Percentiles rank a stretch among this genome's conserved stretches.
phyloP scores from a whole-genome alignment of 371 early-diverging fungal genomes.

The Smittium culicis region DNA sequence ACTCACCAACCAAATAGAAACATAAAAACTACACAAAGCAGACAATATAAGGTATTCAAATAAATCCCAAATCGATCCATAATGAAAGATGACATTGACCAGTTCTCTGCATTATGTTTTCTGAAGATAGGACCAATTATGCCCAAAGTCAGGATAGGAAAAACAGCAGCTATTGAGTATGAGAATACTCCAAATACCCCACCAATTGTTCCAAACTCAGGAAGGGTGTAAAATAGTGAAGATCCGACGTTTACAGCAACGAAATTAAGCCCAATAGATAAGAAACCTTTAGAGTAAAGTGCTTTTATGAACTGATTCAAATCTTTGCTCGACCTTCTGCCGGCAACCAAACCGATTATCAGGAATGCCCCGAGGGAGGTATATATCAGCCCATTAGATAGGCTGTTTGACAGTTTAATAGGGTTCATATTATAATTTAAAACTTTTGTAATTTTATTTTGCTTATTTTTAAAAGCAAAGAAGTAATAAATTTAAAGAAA shows the following conservation, averaged over 20 bases:
- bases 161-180: constrained; percentile 32
- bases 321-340: constrained; percentile 29
- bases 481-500: no score
- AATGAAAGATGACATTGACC: constrained; percentile 36
- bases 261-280: constrained; percentile 33
- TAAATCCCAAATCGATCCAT: constrained; percentile 32
- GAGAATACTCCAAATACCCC: constrained; percentile 37
- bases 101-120: constrained; percentile 30
- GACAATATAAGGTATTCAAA: constrained; percentile 28
- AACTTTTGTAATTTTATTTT: no score
- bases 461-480: no score
- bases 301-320: constrained; percentile 34
- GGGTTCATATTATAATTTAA: neutral
- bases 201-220: constrained; percentile 34
- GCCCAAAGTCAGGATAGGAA: constrained; percentile 30
- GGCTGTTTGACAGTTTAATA: neutral
- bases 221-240: constrained; percentile 34
- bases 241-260: constrained; percentile 35
- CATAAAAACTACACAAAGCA: constrained; percentile 34
- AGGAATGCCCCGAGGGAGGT: constrained; percentile 31
- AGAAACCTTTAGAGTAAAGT: constrained; percentile 26
- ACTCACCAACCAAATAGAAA: constrained; percentile 33
- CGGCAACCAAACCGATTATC: constrained; percentile 29
- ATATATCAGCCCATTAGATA: constrained; percentile 31
- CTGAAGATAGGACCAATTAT: constrained; percentile 33